phyloP scores from a whole-genome alignment of 305 asterid species.

The Plantago coronopus region DNA sequence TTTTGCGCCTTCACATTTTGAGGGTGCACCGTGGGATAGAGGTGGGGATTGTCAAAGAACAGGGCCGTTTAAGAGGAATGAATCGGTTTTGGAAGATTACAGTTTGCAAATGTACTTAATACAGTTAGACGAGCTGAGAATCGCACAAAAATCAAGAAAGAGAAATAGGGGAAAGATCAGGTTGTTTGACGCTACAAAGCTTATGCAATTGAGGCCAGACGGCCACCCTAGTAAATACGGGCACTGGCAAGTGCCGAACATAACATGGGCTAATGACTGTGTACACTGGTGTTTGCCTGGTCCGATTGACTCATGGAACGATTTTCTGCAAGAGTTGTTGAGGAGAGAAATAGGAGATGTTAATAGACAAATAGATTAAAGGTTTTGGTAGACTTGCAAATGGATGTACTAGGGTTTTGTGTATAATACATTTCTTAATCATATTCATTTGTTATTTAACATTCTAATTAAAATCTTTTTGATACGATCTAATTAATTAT shows the following conservation, averaged over 20 bases:
- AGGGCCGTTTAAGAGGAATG: constrained; percentile 39
- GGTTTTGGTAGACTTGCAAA: too few species aligned
- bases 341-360: constrained; percentile 21
- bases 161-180: constrained; percentile 31
- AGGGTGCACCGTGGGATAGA: constrained; percentile 43
- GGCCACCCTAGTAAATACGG: constrained; percentile 57
- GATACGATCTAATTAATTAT: too few species aligned
- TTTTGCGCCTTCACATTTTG: constrained; percentile 46
- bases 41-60: constrained; percentile 51
- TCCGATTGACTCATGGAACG: constrained; percentile 53
- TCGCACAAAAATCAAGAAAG: constrained; percentile 38
- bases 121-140: constrained; percentile 48
- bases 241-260: constrained; percentile 29
- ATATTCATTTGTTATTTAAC: too few species aligned
- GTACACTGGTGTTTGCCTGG: constrained; percentile 64
- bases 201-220: constrained; percentile 47
- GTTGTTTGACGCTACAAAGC: constrained; percentile 40
- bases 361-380: background rate
- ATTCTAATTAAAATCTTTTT: too few species aligned
- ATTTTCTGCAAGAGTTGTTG: constrained; percentile 40
- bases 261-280: constrained; percentile 31
- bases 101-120: constrained; percentile 35
- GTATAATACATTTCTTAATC: too few species aligned
- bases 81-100: constrained; percentile 27
- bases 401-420: too few species aligned